These are phyloP conservation scores for Fistulifera pelliculosa DNA, from an alignment of 108 stramenopile species.

Conservation along the genomic window DNA sequence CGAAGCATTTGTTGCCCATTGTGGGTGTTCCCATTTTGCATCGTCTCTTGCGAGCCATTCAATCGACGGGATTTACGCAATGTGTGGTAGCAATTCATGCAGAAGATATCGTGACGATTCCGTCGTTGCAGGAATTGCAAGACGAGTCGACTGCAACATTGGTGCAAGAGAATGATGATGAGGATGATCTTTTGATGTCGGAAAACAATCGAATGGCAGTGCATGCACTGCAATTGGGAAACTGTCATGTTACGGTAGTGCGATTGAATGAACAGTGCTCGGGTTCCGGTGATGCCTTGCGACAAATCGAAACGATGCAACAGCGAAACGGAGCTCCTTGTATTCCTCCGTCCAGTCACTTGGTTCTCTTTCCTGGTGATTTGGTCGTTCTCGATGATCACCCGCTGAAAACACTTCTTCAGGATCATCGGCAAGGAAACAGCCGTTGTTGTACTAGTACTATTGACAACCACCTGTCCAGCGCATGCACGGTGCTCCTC, in stretches of 20 bases:
- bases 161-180: not conserved
- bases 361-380: conserved; percentile 69
- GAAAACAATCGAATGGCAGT: not conserved
- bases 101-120: conserved; percentile 44
- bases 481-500: conserved; percentile 45
- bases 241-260: conserved; percentile 24
- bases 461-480: not conserved
- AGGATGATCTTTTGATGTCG: not conserved
- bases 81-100: conserved; percentile 40
- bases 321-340: conserved; percentile 1
- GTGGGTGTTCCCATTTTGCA: conserved; percentile 36
- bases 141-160: not conserved
- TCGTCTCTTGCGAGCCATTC: conserved; percentile 26
- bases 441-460: not conserved
- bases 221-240: not conserved
- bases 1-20: conserved; percentile 68
- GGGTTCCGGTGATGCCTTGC: conserved; percentile 66
- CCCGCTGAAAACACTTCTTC: conserved; percentile 12
- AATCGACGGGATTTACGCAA: conserved; percentile 26
- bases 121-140: conserved; percentile 19
- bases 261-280: conserved; percentile 39
- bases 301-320: conserved; percentile 36
- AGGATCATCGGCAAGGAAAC: conserved; percentile 32
- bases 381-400: conserved; percentile 37
- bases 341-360: conserved; percentile 23